Evolutionary conservation across 495 filamentous ascomycete species (phyloP).

Genomic region (Rhypophila decipiens): DNA sequence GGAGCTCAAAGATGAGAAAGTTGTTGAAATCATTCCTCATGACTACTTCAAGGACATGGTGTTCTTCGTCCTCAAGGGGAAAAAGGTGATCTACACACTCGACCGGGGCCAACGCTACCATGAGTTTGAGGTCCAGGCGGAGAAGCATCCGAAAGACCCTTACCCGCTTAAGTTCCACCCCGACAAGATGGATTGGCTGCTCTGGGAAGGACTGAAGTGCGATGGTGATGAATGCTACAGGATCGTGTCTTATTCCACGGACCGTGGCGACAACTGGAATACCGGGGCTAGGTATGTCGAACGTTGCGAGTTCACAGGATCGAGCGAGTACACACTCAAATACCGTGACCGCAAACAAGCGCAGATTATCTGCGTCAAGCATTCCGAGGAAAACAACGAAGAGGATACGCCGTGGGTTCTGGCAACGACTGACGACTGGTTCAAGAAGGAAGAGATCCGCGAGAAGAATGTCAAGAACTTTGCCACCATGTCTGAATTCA

Average conservation of each 20-base stretch:
- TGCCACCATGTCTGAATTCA: conserved; percentile 90
- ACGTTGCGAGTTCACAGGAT: conserved; percentile 75
- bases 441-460: conserved; percentile 50
- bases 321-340: conserved; percentile 52
- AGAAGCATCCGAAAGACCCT: conserved; percentile 14
- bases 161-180: conserved; percentile 69
- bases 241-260: conserved; percentile 61
- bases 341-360: conserved; percentile 58
- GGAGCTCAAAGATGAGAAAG: conserved; percentile 53
- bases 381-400: conserved; percentile 55
- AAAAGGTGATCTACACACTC: conserved; percentile 68
- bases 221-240: conserved; percentile 56
- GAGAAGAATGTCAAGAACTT: conserved; percentile 72
- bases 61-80: conserved; percentile 69
- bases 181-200: conserved; percentile 71
- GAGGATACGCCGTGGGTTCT: conserved; percentile 61
- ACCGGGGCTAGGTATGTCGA: conserved; percentile 58
- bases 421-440: conserved; percentile 67
- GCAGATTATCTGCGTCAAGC: conserved; percentile 77
- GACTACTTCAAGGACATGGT: conserved; percentile 71
- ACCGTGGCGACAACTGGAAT: conserved; percentile 73
- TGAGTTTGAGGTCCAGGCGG: conserved; percentile 53
- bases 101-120: conserved; percentile 66
- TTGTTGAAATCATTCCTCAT: conserved; percentile 67
- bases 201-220: conserved; percentile 72